Conservation (phyloP, 257 asterid genomes). For the Ophiorrhiza pumila region DNA sequence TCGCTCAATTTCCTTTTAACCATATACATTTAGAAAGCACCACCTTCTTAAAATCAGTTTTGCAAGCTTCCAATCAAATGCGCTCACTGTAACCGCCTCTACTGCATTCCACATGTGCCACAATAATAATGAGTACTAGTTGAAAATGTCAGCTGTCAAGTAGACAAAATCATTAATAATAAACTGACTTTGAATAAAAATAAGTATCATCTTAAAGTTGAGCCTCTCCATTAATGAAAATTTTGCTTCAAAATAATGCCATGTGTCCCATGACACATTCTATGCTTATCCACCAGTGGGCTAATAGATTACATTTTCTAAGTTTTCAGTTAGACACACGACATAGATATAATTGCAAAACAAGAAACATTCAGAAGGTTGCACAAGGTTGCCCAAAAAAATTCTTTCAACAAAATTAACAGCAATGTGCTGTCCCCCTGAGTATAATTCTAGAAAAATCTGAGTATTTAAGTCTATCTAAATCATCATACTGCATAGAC, state of each 20-base stretch:
- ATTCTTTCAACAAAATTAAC: not conserved
- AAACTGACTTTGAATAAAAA: not conserved
- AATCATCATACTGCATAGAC: not conserved
- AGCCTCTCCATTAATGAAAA: not conserved
- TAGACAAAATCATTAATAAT: not conserved
- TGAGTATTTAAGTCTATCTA: not conserved
- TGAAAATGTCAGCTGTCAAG: not conserved
- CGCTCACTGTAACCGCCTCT: not conserved
- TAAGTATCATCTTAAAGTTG: not conserved
- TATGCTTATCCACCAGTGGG: not conserved
- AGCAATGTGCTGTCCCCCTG: not conserved
- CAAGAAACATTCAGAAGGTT: not conserved
- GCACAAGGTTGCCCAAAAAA: not conserved
- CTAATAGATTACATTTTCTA: not conserved
- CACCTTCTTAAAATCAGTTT: not conserved
- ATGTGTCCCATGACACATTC: not conserved
- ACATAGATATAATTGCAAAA: not conserved
- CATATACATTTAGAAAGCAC: not conserved
- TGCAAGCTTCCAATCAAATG: not conserved
- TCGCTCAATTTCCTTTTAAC: not conserved
- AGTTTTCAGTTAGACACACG: not conserved
- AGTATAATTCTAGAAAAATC: too few relatives aligned
- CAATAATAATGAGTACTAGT: not conserved
- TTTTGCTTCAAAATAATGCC: not conserved
- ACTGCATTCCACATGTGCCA: not conserved